A percentile compares a stretch with the other conserved stretches of the same genome.
phyloP scores from a whole-genome alignment of 371 early-diverging fungal species.

The Coemansia sp. region DNA sequence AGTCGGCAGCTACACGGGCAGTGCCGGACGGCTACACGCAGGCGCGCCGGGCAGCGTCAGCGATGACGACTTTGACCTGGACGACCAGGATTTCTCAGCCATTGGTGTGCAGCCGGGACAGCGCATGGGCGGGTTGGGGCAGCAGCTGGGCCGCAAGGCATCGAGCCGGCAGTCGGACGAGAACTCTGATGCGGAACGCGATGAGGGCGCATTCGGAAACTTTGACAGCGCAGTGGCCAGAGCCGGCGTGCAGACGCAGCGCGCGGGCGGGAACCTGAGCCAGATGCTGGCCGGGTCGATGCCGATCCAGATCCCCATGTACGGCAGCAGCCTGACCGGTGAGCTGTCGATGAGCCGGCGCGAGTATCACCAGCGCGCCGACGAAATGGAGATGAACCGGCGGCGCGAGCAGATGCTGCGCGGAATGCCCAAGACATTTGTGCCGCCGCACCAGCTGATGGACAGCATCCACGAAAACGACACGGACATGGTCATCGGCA shows the following conservation, averaged over 20 bases:
- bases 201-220: slow-evolving; percentile 33
- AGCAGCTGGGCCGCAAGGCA: slow-evolving; percentile 5
- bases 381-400: slow-evolving; percentile 31
- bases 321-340: slow-evolving; percentile 24
- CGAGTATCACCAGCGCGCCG: slow-evolving; percentile 25
- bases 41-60: slow-evolving; percentile 1
- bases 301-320: slow-evolving; percentile 44
- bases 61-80: slow-evolving; percentile 4
- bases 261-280: slow-evolving; percentile 16
- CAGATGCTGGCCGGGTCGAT: slow-evolving; percentile 43
- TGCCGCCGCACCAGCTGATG: slow-evolving; percentile 46
- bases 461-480: slow-evolving; percentile 32
- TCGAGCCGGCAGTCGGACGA: slow-evolving; percentile 20
- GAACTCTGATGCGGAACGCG: slow-evolving; percentile 19
- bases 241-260: background rate
- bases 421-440: slow-evolving; percentile 43
- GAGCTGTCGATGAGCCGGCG: slow-evolving; percentile 32
- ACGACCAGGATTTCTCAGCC: background rate
- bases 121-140: slow-evolving; percentile 4
- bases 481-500: slow-evolving; percentile 35
- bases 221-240: slow-evolving; percentile 11
- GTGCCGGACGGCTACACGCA: background rate
- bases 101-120: slow-evolving; percentile 3
- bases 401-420: slow-evolving; percentile 31
- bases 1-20: background rate